Percentiles rank a stretch among this genome's conserved stretches.
Conservation (phyloP, 371 early-diverging fungal species). For the Saksenaea vasiformis region DNA sequence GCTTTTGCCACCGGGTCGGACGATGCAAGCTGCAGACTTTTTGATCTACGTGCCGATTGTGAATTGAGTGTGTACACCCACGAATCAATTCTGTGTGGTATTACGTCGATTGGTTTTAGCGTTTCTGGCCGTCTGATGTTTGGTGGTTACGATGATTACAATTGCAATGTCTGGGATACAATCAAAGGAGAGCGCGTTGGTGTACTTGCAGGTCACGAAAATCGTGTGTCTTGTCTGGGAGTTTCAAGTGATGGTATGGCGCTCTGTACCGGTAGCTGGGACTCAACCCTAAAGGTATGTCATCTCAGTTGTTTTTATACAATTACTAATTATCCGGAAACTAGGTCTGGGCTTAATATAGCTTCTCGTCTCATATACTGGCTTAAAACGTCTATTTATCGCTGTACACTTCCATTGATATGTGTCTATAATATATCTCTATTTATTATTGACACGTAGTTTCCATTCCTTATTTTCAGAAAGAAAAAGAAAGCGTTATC, state of each 20-base stretch:
- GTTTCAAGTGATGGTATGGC: slow-evolving; percentile 97
- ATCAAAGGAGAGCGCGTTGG: slow-evolving; percentile 94
- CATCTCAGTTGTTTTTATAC: neutral
- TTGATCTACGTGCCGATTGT: slow-evolving; percentile 96
- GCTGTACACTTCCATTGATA: neutral
- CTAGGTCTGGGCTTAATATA: neutral
- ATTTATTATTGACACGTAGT: neutral
- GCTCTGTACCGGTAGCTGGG: slow-evolving; percentile 97
- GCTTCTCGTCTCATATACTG: neutral
- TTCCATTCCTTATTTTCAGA: neutral
- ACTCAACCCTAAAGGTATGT: slow-evolving; percentile 84
- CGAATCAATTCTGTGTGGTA: slow-evolving; percentile 95
- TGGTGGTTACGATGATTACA: slow-evolving; percentile 98
- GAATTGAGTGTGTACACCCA: slow-evolving; percentile 95
- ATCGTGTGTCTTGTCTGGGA: slow-evolving; percentile 95
- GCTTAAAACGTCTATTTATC: neutral
- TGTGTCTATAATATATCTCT: neutral
- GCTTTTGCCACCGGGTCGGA: slow-evolving; percentile 97
- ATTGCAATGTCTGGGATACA: slow-evolving; percentile 98
- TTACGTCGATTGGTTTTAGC: slow-evolving; percentile 96
- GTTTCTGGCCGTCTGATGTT: slow-evolving; percentile 94
- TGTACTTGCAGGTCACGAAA: slow-evolving; percentile 92
- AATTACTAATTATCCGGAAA: neutral
- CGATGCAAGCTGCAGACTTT: slow-evolving; percentile 96
- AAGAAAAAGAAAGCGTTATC: too few relatives aligned